These are phyloP conservation scores for Umbilicus rupestris DNA, from an alignment of 164 flowering plant genomes.

Conservation along the genomic window DNA sequence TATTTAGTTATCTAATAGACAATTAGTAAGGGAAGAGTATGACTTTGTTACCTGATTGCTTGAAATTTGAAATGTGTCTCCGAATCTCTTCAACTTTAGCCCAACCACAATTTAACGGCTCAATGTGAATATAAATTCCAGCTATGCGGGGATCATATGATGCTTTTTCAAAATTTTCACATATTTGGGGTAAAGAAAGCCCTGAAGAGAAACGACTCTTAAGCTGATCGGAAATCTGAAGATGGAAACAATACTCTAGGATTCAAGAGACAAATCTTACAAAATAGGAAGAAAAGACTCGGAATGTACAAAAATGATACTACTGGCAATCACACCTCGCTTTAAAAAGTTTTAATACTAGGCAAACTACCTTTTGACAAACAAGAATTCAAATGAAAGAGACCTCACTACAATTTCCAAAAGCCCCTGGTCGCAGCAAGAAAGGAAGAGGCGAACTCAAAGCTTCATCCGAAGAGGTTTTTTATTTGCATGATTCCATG, in stretches of 20 bases:
- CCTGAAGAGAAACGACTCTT: constrained; percentile 74
- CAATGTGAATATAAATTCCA: constrained; percentile 85
- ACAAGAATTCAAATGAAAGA: no score
- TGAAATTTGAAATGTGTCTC: constrained; percentile 70
- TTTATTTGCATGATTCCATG: no score
- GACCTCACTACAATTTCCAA: no score
- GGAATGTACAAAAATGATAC: no score
- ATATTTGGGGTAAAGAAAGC: constrained; percentile 81
- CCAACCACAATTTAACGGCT: constrained; percentile 81
- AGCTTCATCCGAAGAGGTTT: no score
- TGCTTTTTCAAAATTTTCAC: constrained; percentile 82
- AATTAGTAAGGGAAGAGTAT: not conserved
- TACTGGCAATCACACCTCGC: no score
- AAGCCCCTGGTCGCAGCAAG: no score
- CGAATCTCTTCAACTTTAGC: constrained; percentile 90
- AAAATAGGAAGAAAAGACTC: no score
- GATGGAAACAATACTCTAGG: not conserved
- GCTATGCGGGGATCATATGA: constrained; percentile 88
- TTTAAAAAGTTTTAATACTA: no score
- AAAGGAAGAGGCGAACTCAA: no score
- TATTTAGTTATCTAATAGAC: not conserved
- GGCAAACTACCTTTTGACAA: no score
- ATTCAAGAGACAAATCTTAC: not conserved
- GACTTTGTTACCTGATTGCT: constrained; percentile 57
- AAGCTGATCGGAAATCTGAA: constrained; percentile 83